Evolutionary conservation across 345 rosid genomes (phyloP), one percentile per base, ranked within the genome.

Genomic region (Salix udensis): DNA sequence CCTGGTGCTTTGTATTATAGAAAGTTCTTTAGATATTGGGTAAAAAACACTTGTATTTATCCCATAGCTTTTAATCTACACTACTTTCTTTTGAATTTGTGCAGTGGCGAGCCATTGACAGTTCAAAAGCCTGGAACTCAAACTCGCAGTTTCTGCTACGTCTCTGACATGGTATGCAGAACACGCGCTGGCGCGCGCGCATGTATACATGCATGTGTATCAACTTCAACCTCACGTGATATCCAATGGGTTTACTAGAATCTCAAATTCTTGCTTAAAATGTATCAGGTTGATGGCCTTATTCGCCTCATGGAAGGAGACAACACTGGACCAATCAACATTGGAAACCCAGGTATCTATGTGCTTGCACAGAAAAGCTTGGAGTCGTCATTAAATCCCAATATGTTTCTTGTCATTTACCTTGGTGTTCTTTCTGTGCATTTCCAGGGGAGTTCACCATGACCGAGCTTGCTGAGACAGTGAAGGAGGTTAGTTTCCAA

Each of bases 81-180:
- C 7, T 26, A 14, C 31, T 28, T 1, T 65, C 39, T 12, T 73
- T 78, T 62, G n/a, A 26, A 37, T 67, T 78, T 75, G 42, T 83
- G 62, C 71, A 96, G 99, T 31, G 96, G 89, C 60, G 99, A 96
- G 74, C 82, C 94, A 18, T 83, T 96, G 91, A 96, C 99, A 6
- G 97, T 96, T 67, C 99, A 96, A 85, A 82, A 86, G 77, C 99
- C 99, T 3, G 99, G 99, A 78, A 89, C 96, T 11, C 99, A 96
- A 77, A 96, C 98, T 24, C 98, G 99, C 75, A 96, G 99, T 75
- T 96, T 96, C 87, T 96, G 99, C 76, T 96, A 86, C 68, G 97
- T 96, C 30, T 91, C 98, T 74, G 99, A 96, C 87, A 89, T 96
- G 97, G 99, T 92, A 84, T 5, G 84, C 31, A 40, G 39, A 19